Evolutionary conservation across 257 asterid genomes (phyloP), one percentile per base, ranked within the genome.

Genomic region (Verbena officinalis): DNA sequence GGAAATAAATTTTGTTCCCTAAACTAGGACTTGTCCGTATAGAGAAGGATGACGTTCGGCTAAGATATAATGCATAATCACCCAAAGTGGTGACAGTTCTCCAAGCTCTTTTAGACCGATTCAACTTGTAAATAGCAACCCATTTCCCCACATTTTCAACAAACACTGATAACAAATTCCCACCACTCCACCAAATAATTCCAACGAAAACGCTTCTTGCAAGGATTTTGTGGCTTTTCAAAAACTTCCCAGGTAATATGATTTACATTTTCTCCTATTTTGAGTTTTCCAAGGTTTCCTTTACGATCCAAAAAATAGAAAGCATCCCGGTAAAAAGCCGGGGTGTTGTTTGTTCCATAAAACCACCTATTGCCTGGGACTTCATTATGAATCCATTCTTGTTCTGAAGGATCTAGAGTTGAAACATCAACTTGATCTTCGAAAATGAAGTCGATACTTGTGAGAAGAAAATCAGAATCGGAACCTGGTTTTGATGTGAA

Each of bases 401-500:
- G 13, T 53, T 4, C 19, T 15, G 15, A 13, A 17, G 23, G 61
- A 3, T 3, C 12, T 13, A 30, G 12, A 24, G 7, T 30, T 22
- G n/a, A 7, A 30, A 30, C 61, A 14, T 0, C 7, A 15, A 16
- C 14, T 11, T n/a, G 23, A 12, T 30, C 36, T 3, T 7, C 36
- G 36, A 12, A n/a, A n/a, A n/a, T 2, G 30, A 30, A 30, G 22
- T n/a, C 2, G 3, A 55, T 7, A 1, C 22, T 33, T 31, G 31
- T 8, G 24, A 55, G 42, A n/a, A 9, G 7, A 24, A 36, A 54
- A 27, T 6, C 19, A 7, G 44, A 31, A 31, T 21, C 5, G 0
- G 43, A 55, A n/a, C n/a, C n/a, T 33, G 61, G 61, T 14, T 55
- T 55, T 31, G 61, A 55, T 31, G 44, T 13, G n/a, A 55, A 55